Percentiles rank a stretch among this genome's conserved stretches.
Conservation (phyloP, 768 basidiomycete species). For the Scleroderma citrinum region DNA sequence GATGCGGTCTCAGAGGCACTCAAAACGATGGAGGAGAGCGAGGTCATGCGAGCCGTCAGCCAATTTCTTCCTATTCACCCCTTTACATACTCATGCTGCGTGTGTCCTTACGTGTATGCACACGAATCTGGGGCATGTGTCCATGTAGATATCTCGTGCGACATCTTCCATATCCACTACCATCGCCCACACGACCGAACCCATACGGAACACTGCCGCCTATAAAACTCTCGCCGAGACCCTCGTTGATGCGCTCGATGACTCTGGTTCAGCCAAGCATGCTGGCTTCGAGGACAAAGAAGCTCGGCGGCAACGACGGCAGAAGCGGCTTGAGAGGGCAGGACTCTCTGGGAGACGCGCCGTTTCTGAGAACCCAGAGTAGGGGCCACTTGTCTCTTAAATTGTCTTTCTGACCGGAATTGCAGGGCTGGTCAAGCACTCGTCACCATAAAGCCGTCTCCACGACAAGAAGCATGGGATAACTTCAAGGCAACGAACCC, state of each 20-base stretch:
- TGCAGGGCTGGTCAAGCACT: constrained; percentile 79
- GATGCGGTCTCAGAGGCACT: constrained; percentile 93
- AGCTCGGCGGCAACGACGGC: constrained; percentile 72
- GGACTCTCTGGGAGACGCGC: constrained; percentile 53
- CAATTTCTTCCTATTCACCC: neutral
- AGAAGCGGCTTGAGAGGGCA: constrained; percentile 77
- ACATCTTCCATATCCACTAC: constrained; percentile 81
- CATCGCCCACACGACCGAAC: constrained; percentile 86
- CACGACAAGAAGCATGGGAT: constrained; percentile 77
- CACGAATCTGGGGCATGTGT: neutral
- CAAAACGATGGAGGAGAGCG: constrained; percentile 91
- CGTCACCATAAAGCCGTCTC: constrained; percentile 77
- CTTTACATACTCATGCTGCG: neutral
- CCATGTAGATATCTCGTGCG: constrained; percentile 74
- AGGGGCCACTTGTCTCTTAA: constrained; percentile 25
- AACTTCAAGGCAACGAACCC: constrained; percentile 74
- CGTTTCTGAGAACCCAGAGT: constrained; percentile 77
- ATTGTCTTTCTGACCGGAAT: neutral
- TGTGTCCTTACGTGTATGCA: no score
- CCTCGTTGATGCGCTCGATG: constrained; percentile 87
- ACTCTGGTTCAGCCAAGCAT: constrained; percentile 88
- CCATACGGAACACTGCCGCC: constrained; percentile 92
- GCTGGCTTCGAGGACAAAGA: constrained; percentile 97
- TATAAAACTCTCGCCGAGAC: constrained; percentile 91
- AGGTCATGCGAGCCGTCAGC: constrained; percentile 79